A percentile compares a stretch with the other conserved stretches of the same genome.
phyloP scores from a whole-genome alignment of 768 basidiomycete genomes.

The Pleurotus salmoneostramineus region DNA sequence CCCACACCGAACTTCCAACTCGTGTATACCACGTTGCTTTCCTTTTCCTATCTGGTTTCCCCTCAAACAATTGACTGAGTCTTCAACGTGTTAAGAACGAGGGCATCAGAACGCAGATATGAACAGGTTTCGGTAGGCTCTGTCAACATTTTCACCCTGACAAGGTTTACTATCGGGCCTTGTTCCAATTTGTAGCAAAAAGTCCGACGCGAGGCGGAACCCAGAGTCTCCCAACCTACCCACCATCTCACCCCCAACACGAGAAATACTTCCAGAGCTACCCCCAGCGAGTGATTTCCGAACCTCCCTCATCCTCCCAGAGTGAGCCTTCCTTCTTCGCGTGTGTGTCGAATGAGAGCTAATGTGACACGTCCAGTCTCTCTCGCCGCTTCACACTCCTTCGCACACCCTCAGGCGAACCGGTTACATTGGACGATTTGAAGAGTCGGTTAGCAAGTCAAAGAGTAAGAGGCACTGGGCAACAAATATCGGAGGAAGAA shows the following conservation, averaged over 20 bases:
- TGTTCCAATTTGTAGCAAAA: conserved; percentile 52
- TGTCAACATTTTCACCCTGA: conserved; percentile 16
- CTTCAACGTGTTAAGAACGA: conserved; percentile 71
- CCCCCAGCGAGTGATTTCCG: conserved; percentile 77
- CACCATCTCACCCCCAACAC: conserved; percentile 25
- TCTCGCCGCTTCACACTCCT: conserved; percentile 81
- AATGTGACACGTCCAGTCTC: conserved; percentile 42
- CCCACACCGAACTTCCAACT: conserved; percentile 38
- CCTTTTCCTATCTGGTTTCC: conserved; percentile 34
- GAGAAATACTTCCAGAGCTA: conserved; percentile 48
- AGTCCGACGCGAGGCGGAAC: conserved; percentile 63
- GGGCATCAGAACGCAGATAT: conserved; percentile 41
- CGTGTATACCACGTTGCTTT: conserved; percentile 77
- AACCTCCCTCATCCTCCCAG: conserved; percentile 81
- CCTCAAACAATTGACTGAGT: conserved; percentile 23
- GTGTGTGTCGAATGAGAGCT: conserved; percentile 5
- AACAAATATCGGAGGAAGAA: conserved; percentile 76
- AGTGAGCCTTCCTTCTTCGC: conserved; percentile 46
- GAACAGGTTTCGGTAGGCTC: conserved; percentile 80
- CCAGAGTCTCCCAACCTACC: conserved; percentile 24
- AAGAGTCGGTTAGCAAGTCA: conserved; percentile 71
- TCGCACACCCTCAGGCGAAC: conserved; percentile 62
- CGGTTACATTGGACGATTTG: conserved; percentile 62
- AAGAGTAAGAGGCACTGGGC: conserved; percentile 60
- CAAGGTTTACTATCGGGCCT: conserved; percentile 18